Evolutionary conservation across 441 rosid genomes (phyloP).

Genomic region (Gossypium lobatum): DNA sequence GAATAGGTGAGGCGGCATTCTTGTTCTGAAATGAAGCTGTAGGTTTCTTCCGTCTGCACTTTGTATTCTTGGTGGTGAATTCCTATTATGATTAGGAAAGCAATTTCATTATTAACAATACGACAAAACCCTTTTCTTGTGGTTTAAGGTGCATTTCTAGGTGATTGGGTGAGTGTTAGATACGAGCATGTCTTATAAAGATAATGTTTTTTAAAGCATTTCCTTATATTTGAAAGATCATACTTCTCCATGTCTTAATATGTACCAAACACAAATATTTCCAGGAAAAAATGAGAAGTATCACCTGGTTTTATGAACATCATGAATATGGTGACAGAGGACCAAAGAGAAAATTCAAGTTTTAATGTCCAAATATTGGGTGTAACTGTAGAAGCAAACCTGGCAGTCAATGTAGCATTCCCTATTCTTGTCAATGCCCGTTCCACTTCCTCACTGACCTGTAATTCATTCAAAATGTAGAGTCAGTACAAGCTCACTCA

Average conservation of each 20-base stretch:
- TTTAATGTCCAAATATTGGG: conserved; percentile 5
- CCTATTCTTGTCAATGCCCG: conserved; percentile 84
- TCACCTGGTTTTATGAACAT: too few relatives aligned
- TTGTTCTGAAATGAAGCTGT: conserved; percentile 75
- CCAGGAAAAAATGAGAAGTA: neutral
- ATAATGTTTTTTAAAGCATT: neutral
- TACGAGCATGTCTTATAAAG: too few relatives aligned
- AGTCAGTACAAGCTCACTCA: conserved; percentile 14
- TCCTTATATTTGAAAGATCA: neutral
- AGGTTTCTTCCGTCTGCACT: conserved; percentile 67
- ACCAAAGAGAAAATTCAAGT: neutral
- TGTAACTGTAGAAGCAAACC: conserved; percentile 33
- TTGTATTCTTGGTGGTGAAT: conserved; percentile 53
- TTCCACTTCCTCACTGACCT: conserved; percentile 99
- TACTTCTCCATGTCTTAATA: neutral
- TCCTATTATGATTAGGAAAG: conserved; percentile 26
- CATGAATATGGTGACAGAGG: neutral
- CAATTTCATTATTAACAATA: neutral
- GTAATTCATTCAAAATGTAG: conserved; percentile 18
- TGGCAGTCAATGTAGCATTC: conserved; percentile 49
- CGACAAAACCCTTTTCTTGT: neutral
- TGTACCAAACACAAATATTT: neutral
- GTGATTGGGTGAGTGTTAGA: too few relatives aligned
- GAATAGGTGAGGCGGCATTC: conserved; percentile 93
- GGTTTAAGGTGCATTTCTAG: neutral